Conservation (phyloP, 2,329 filamentous ascomycete genomes). For the Diaporthe sp. region DNA sequence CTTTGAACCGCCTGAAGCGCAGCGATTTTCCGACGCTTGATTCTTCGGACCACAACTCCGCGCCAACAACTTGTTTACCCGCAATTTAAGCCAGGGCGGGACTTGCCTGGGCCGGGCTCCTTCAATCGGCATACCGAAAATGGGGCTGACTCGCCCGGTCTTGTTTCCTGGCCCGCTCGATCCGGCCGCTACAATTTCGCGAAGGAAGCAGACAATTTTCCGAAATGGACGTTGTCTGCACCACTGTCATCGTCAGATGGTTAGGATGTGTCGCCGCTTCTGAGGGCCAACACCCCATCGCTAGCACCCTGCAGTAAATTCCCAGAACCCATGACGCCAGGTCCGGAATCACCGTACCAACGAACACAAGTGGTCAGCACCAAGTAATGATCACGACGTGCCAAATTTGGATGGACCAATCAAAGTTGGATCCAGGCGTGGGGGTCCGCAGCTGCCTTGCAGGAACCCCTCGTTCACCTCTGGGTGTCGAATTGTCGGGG, state of each 20-base stretch:
- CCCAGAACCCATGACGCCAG: background rate
- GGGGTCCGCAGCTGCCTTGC: conserved; percentile 29
- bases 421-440: conserved; percentile 17
- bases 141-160: conserved; percentile 28
- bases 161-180: conserved; percentile 12
- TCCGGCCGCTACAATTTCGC: conserved; percentile 13
- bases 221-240: background rate
- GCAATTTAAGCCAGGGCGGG: conserved; percentile 21
- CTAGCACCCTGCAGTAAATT: background rate
- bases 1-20: conserved; percentile 30
- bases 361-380: background rate
- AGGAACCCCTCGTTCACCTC: conserved; percentile 29
- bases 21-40: conserved; percentile 5
- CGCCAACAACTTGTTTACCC: conserved; percentile 21
- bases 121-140: conserved; percentile 26
- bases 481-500: conserved; percentile 7
- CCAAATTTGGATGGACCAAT: conserved; percentile 25
- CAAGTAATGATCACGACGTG: conserved; percentile 2
- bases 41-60: conserved; percentile 36
- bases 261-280: background rate
- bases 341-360: conserved; percentile 13
- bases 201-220: background rate
- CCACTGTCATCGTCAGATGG: background rate
- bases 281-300: background rate
- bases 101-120: conserved; percentile 8